Percentiles rank a stretch among this genome's conserved stretches.
phyloP scores from a whole-genome alignment of 345 rosid genomes.

The Garcia nutans region DNA sequence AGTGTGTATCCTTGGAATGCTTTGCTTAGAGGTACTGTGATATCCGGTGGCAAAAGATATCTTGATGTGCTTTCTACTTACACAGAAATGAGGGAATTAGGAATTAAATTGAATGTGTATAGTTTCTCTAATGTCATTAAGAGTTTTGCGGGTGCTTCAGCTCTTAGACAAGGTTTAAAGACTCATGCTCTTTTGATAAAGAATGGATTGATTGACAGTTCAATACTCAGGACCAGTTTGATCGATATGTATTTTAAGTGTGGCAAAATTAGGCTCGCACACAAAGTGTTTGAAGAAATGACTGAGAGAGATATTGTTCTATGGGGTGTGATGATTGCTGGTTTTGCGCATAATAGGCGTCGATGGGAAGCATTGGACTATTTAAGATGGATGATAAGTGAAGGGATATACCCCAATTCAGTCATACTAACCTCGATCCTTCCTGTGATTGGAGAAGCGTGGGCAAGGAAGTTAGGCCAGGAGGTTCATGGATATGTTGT shows the following conservation, averaged over 20 bases:
- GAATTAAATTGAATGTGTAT: slow-evolving; percentile 71
- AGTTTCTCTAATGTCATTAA: slow-evolving; percentile 67
- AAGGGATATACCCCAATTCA: slow-evolving; percentile 63
- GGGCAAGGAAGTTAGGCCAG: slow-evolving; percentile 53
- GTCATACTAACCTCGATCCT: slow-evolving; percentile 65
- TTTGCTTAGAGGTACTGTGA: slow-evolving; percentile 75
- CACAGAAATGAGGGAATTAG: slow-evolving; percentile 63
- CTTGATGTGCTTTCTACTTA: slow-evolving; percentile 57
- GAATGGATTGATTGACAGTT: slow-evolving; percentile 58
- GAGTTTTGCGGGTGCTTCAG: slow-evolving; percentile 84
- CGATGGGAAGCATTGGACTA: slow-evolving; percentile 60
- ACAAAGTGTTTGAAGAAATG: slow-evolving; percentile 60
- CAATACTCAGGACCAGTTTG: slow-evolving; percentile 62
- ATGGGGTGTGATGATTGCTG: slow-evolving; percentile 92
- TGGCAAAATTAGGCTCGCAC: slow-evolving; percentile 65
- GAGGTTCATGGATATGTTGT: slow-evolving; percentile 74
- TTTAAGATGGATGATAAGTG: slow-evolving; percentile 62
- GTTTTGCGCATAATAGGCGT: slow-evolving; percentile 69
- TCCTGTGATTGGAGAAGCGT: slow-evolving; percentile 64
- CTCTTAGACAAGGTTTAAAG: slow-evolving; percentile 64
- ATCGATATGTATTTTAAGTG: slow-evolving; percentile 79
- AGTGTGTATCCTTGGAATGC: slow-evolving; percentile 82
- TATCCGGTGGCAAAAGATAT: slow-evolving; percentile 61
- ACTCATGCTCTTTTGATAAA: slow-evolving; percentile 67
- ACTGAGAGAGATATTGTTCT: slow-evolving; percentile 58